phyloP scores from a whole-genome alignment of 1,284 basidiomycete genomes.

The Trametes versicolor region DNA sequence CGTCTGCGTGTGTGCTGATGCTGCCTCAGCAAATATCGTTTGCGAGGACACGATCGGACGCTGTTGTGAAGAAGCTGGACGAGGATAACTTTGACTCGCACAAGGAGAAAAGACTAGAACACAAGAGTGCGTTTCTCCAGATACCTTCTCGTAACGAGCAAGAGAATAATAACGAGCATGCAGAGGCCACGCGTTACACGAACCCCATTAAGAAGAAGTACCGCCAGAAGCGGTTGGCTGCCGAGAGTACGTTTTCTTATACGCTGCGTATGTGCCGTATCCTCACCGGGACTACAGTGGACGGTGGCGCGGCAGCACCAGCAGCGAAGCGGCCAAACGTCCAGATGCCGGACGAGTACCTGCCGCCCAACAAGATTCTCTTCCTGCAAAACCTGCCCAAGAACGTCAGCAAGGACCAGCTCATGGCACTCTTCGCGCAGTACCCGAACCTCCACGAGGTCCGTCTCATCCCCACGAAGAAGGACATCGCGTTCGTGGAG shows the following conservation, averaged over 20 bases:
- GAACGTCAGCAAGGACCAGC: constrained; percentile 88
- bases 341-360: constrained; percentile 99
- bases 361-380: constrained; percentile 98
- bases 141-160: neutral
- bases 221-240: constrained; percentile 80
- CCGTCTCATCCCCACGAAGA: constrained; percentile 94
- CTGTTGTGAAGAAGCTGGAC: constrained; percentile 83
- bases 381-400: constrained; percentile 98
- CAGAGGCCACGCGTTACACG: constrained; percentile 79
- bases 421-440: constrained; percentile 90
- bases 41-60: constrained; percentile 89
- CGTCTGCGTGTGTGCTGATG: neutral
- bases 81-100: constrained; percentile 76
- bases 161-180: constrained; percentile 43
- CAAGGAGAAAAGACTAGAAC: constrained; percentile 75
- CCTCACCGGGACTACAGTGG: constrained; percentile 58
- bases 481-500: constrained; percentile 97
- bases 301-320: constrained; percentile 71
- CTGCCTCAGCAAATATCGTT: constrained; percentile 88
- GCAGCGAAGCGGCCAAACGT: constrained; percentile 82
- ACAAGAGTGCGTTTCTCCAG: constrained; percentile 74
- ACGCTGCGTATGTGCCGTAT: constrained; percentile 15
- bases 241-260: constrained; percentile 64
- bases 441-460: constrained; percentile 95
- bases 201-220: constrained; percentile 91